phyloP scores from a whole-genome alignment of 768 basidiomycete species.

The Mycena filopes region DNA sequence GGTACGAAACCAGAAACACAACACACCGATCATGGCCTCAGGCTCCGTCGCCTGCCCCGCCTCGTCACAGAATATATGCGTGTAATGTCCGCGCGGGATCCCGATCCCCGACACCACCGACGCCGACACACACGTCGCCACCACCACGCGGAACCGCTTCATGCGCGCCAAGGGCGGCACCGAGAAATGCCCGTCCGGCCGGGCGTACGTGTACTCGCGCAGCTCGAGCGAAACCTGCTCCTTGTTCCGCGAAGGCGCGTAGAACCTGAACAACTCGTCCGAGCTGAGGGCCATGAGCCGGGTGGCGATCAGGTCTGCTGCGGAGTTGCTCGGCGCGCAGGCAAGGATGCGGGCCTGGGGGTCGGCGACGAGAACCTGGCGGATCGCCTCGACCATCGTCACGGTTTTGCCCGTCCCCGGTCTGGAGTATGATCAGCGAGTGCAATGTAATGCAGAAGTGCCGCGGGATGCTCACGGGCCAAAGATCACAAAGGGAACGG shows the following conservation, averaged over 20 bases:
- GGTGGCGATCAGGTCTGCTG: constrained; percentile 67
- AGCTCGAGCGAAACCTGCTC: constrained; percentile 58
- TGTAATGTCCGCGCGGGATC: constrained; percentile 68
- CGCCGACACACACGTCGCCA: constrained; percentile 74
- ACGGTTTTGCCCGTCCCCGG: constrained; percentile 78
- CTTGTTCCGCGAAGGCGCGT: constrained; percentile 61
- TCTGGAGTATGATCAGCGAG: constrained; percentile 39
- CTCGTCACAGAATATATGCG: constrained; percentile 78
- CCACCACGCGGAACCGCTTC: constrained; percentile 62
- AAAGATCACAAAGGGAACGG: constrained; percentile 67
- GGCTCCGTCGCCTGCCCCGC: constrained; percentile 80
- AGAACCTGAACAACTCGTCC: constrained; percentile 63
- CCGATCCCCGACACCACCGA: constrained; percentile 66
- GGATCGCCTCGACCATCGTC: constrained; percentile 71
- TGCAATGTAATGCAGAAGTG: background rate
- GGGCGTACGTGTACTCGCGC: constrained; percentile 46
- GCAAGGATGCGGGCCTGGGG: constrained; percentile 62
- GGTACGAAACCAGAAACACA: background rate
- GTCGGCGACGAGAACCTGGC: constrained; percentile 58
- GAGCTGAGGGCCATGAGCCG: constrained; percentile 48
- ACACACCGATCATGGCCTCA: constrained; percentile 60
- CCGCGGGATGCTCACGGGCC: constrained; percentile 62
- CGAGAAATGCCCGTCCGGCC: constrained; percentile 50
- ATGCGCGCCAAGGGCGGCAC: constrained; percentile 51
- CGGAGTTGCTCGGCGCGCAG: constrained; percentile 76